Base-by-base conservation (phyloP, 176 grass and related monocot species). In the Lolium perenne region DNA sequence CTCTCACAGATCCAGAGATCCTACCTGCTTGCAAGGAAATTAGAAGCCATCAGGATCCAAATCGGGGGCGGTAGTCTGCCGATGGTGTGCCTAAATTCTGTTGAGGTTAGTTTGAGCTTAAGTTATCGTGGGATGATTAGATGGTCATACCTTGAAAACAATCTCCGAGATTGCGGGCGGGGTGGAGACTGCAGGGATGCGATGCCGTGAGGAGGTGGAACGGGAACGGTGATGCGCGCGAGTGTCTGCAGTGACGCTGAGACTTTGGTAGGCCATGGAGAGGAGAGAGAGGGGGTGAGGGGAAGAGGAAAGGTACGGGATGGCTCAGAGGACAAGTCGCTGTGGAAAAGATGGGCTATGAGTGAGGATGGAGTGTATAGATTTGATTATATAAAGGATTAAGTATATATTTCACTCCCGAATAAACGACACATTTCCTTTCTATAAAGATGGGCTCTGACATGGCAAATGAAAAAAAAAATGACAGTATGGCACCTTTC, bases 1-100 rank as follows among this genome's bases (percentile, higher is more conserved):
- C 77, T 56, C 60, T 74, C n/a, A 51, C 53, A 53, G 80, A 88
- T 83, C 80, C 80, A 65, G 60, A 70, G 23, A 81, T 70, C 88
- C 77, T 63, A 76, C 60, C 77, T 76, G 73, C 56, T 14, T 75
- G 80, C 43, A 40, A 78, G 23, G 54, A 83, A 77, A 83, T 25
- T 35, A 40, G 41, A 40, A 78, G 26, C 53, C 60, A 20, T 70
- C 60, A 83, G 86, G 73, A 78, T 82, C 79, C 79, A 81, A 76
- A 87, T 87, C 79, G 56, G 72, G 72, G 48, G 14, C 72, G 72
- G 72, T 75, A 50, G 22, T 53, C 8, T 50, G 72, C 32, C 32
- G 32, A 35, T 35, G 32, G 32, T 35, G 32, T 35, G 32, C 15
- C 26, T 38, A 5, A 53, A 51, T 26, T 53, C 15, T 51, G 47